Conservation (phyloP, 257 asterid species). For the Gentiana dahurica region DNA sequence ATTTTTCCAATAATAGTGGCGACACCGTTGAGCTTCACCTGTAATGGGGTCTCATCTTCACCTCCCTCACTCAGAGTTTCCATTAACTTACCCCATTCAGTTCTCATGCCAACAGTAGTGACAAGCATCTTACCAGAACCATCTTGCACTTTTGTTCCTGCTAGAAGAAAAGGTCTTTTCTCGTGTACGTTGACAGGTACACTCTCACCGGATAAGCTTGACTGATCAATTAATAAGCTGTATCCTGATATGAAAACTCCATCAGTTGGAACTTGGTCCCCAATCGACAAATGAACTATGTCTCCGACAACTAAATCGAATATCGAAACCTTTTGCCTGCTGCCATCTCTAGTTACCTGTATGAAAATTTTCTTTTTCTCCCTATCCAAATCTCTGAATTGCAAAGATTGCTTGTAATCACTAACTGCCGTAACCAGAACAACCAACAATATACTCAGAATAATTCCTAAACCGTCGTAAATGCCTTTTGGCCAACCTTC, state of each 20-base stretch:
- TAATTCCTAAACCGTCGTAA: conserved; percentile 14
- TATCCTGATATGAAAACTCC: conserved; percentile 10
- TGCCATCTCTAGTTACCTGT: conserved; percentile 15
- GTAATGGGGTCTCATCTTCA: conserved; percentile 10
- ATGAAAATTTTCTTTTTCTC: conserved; percentile 6
- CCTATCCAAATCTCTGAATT: conserved; percentile 9
- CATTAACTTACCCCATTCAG: conserved; percentile 17
- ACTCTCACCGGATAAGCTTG: conserved; percentile 13
- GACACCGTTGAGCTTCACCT: conserved; percentile 11
- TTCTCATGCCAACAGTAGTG: conserved; percentile 20
- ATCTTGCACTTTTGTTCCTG: conserved; percentile 14
- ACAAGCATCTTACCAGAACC: conserved; percentile 15
- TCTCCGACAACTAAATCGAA: conserved; percentile 16
- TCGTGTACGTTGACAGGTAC: conserved; percentile 8
- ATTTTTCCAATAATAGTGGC: conserved; percentile 4
- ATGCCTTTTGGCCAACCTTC: conserved; percentile 12
- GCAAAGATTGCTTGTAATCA: conserved; percentile 13
- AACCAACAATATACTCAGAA: conserved; percentile 12
- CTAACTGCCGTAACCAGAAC: conserved; percentile 11
- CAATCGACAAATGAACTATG: conserved; percentile 12
- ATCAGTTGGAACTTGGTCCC: conserved; percentile 19
- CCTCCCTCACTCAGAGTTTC: neutral
- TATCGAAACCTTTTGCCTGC: conserved; percentile 5
- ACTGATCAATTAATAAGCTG: conserved; percentile 13
- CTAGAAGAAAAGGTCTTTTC: conserved; percentile 8